Conservation (phyloP, 148 eudicot genomes). For the Selenicereus undatus region DNA sequence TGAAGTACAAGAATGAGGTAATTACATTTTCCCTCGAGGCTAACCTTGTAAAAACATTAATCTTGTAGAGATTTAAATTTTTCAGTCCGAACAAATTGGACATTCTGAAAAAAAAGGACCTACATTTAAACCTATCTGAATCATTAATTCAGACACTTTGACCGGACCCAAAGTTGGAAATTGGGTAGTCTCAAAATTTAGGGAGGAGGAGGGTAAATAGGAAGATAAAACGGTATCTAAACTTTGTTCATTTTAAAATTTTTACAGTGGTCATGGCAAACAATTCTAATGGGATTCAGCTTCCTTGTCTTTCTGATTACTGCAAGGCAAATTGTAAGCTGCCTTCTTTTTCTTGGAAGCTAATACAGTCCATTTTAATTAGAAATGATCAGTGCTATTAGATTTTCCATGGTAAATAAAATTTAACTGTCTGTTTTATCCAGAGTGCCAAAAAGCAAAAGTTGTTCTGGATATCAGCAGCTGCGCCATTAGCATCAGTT, state of each 20-base stretch:
- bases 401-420: not conserved
- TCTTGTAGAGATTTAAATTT: too few species aligned
- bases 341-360: not conserved
- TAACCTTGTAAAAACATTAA: too few species aligned
- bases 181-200: too few species aligned
- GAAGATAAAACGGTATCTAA: too few species aligned
- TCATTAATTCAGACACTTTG: too few species aligned
- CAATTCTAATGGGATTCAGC: slow-evolving; percentile 66
- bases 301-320: slow-evolving; percentile 64
- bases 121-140: too few species aligned
- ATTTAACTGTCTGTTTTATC: not conserved
- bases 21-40: not conserved
- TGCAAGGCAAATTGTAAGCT: slow-evolving; percentile 71
- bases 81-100: too few species aligned
- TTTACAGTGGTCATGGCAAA: slow-evolving; percentile 93
- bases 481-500: slow-evolving; percentile 82
- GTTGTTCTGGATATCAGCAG: slow-evolving; percentile 90
- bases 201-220: too few species aligned
- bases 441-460: slow-evolving; percentile 72
- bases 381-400: not conserved
- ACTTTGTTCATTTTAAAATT: not conserved
- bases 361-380: not conserved
- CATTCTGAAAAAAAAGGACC: not conserved
- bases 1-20: slow-evolving; percentile 68
- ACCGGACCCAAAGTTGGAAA: too few species aligned